These are phyloP conservation scores for Pyrus hybrid DNA, from an alignment of 331 rosid genomes.

Conservation along the genomic window DNA sequence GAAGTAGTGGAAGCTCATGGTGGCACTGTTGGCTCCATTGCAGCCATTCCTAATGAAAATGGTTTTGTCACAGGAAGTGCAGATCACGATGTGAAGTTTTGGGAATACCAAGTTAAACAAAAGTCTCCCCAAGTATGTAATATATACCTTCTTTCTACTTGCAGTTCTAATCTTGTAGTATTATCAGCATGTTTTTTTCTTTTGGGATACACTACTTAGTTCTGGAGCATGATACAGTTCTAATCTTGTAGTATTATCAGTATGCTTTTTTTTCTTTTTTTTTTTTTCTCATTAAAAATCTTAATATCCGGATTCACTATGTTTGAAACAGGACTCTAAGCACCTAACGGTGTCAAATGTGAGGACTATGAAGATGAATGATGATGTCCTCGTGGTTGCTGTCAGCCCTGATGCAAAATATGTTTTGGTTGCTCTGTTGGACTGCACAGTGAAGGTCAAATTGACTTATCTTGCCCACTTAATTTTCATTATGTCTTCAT, in stretches of 20 bases:
- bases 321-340: conserved; percentile 50
- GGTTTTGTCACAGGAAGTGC: conserved; percentile 92
- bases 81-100: conserved; percentile 86
- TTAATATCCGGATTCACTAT: background rate
- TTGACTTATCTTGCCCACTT: conserved; percentile 2
- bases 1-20: conserved; percentile 90
- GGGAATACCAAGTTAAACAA: conserved; percentile 72
- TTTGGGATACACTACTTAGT: background rate
- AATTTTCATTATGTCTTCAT: conserved; percentile 1
- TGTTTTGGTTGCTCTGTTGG: conserved; percentile 81
- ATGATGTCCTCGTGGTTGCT: conserved; percentile 73
- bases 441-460: conserved; percentile 78
- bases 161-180: conserved; percentile 1
- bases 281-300: background rate
- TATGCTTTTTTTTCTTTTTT: too few species aligned
- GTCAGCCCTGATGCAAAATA: conserved; percentile 89
- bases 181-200: background rate
- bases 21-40: conserved; percentile 61
- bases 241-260: too few species aligned
- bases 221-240: background rate
- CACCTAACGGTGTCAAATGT: conserved; percentile 55
- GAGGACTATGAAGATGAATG: conserved; percentile 75
- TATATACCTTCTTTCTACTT: conserved; percentile 8
- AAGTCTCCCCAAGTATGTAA: conserved; percentile 68
- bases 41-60: conserved; percentile 59